Conservation (phyloP, 805 yeast genomes). For the Wickerhamiella cacticola region DNA sequence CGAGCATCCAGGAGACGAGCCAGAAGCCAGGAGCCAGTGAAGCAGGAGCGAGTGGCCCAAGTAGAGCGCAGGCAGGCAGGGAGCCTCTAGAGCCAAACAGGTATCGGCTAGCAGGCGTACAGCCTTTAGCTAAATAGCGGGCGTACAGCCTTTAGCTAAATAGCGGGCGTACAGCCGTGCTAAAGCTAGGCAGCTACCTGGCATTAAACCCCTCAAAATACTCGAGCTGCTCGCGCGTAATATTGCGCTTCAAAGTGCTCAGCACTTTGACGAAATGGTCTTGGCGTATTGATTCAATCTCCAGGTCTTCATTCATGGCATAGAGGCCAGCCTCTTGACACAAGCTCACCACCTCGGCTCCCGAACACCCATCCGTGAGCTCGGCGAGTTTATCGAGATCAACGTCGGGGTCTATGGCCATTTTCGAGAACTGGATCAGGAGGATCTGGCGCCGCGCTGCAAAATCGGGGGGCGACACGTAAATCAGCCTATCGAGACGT, state of each 20-base stretch:
- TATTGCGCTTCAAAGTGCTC: slow-evolving; percentile 56
- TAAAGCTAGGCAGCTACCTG: too few species aligned
- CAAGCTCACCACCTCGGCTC: slow-evolving; percentile 84
- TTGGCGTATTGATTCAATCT: slow-evolving; percentile 37
- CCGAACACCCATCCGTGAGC: slow-evolving; percentile 82
- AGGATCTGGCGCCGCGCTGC: slow-evolving; percentile 72
- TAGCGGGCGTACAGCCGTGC: too few species aligned
- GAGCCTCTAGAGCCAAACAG: too few species aligned
- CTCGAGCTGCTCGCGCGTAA: slow-evolving; percentile 71
- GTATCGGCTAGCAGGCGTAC: too few species aligned
- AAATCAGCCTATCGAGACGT: slow-evolving; percentile 82
- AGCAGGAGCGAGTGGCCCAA: too few species aligned
- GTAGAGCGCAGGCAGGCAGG: too few species aligned
- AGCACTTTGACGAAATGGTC: slow-evolving; percentile 66
- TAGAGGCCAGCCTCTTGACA: slow-evolving; percentile 93
- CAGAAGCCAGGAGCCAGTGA: too few species aligned
- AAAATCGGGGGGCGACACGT: slow-evolving; percentile 82
- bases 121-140: too few species aligned
- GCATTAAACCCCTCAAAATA: slow-evolving; percentile 47
- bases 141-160: too few species aligned
- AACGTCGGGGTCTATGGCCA: slow-evolving; percentile 42
- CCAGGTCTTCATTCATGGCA: slow-evolving; percentile 73
- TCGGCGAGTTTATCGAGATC: slow-evolving; percentile 44
- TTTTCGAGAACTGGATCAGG: slow-evolving; percentile 52
- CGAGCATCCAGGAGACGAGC: too few species aligned